Evolutionary conservation across 345 rosid genomes (phyloP).

Genomic region (Lagerstroemia speciosa): DNA sequence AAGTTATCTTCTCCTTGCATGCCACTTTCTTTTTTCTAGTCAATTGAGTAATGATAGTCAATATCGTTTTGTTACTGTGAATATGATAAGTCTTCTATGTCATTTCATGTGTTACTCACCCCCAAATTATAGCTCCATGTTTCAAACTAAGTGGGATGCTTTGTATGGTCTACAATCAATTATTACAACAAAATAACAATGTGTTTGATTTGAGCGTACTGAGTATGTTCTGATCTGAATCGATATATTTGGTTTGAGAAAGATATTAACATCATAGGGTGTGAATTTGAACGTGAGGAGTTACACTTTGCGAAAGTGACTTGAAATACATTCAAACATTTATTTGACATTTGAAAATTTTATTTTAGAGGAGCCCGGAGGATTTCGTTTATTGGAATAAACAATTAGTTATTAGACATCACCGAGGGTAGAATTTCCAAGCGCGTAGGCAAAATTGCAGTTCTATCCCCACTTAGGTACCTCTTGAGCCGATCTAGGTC

Average conservation of each 20-base stretch:
- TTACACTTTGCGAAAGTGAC: not conserved
- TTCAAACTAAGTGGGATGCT: too few species aligned
- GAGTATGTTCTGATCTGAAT: not conserved
- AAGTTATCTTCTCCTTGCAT: too few species aligned
- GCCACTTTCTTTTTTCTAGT: too few species aligned
- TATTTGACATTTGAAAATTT: not conserved
- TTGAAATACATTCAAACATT: not conserved
- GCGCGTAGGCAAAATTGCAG: conserved; percentile 38
- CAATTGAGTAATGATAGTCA: too few species aligned
- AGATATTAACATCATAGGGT: not conserved
- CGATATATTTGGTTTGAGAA: not conserved
- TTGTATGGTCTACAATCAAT: not conserved
- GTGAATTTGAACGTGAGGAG: not conserved
- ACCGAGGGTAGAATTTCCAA: conserved; percentile 36
- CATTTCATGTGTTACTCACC: too few species aligned
- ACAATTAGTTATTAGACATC: conserved; percentile 15
- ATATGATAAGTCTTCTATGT: too few species aligned
- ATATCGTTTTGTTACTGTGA: too few species aligned
- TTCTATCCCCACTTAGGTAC: conserved; percentile 39
- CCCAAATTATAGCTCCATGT: too few species aligned
- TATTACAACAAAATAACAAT: too few species aligned
- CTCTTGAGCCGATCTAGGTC: conserved; percentile 46
- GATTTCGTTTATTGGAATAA: not conserved
- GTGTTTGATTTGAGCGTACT: not conserved
- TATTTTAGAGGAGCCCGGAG: not conserved